A percentile compares a stretch with the other conserved stretches of the same genome.
Evolutionary conservation across 2,329 filamentous ascomycete genomes (phyloP).

Genomic region (Fusarium cyanostomum): DNA sequence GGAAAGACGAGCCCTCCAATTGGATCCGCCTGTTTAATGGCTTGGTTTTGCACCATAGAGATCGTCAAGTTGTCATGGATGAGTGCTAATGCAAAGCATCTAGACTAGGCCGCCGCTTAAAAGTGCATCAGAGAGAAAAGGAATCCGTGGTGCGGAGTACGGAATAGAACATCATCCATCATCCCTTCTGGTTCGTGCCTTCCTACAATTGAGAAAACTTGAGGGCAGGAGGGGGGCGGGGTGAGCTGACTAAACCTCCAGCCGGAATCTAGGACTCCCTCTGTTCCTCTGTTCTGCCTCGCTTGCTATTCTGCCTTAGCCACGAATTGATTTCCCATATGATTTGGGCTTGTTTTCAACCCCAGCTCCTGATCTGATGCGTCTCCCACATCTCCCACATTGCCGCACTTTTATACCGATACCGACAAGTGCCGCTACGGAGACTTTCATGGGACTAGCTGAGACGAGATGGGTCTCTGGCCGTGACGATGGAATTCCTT

Average conservation of each 20-base stretch:
- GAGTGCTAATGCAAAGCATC: constrained; percentile 30
- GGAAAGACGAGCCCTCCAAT: background rate
- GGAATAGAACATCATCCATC: background rate
- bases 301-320: background rate
- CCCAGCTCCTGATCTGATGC: background rate
- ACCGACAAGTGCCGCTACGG: background rate
- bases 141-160: background rate
- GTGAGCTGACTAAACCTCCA: background rate
- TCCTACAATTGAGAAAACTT: background rate
- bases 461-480: constrained; percentile 11
- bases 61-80: constrained; percentile 2
- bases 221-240: background rate
- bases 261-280: background rate
- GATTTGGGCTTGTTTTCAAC: constrained; percentile 4
- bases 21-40: constrained; percentile 10
- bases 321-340: background rate
- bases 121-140: constrained; percentile 11
- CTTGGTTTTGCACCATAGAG: constrained; percentile 15
- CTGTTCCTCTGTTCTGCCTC: background rate
- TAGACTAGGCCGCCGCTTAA: constrained; percentile 14
- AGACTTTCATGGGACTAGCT: background rate
- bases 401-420: background rate
- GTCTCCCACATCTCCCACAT: background rate
- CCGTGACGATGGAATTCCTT: constrained; percentile 25
- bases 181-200: background rate